Conservation (phyloP, 2,329 filamentous ascomycete species). For the Trichothecium sympodiale region DNA sequence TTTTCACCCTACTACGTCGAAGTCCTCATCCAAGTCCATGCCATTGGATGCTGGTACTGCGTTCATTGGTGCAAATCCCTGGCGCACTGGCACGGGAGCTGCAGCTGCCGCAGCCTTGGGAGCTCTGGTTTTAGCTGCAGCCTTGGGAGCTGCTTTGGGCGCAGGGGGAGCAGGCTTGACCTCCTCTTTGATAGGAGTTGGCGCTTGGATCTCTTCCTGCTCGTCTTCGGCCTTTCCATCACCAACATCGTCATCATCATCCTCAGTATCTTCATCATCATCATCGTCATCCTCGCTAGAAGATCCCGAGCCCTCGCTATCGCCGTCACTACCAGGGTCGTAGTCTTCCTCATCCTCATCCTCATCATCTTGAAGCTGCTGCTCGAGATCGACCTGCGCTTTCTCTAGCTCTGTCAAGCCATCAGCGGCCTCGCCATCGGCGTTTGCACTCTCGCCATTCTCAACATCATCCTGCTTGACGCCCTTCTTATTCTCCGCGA, state of each 20-base stretch:
- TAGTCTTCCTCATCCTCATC: slow-evolving; percentile 58
- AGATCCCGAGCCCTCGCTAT: slow-evolving; percentile 44
- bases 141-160: not conserved
- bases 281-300: slow-evolving; percentile 41
- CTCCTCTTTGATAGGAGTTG: not conserved
- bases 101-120: not conserved
- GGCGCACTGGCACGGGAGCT: no score
- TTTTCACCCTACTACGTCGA: slow-evolving; percentile 1
- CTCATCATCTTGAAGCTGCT: slow-evolving; percentile 46
- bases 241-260: slow-evolving; percentile 26
- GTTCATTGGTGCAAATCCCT: no score
- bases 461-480: slow-evolving; percentile 23
- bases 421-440: slow-evolving; percentile 24
- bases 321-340: slow-evolving; percentile 49
- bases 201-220: slow-evolving; percentile 5
- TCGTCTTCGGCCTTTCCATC: slow-evolving; percentile 20
- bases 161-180: not conserved
- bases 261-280: slow-evolving; percentile 35
- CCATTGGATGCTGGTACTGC: slow-evolving; percentile 1
- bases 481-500: slow-evolving; percentile 47
- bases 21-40: slow-evolving; percentile 4
- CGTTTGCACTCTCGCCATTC: slow-evolving; percentile 19
- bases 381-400: slow-evolving; percentile 39
- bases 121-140: not conserved
- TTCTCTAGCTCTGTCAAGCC: slow-evolving; percentile 37